These are phyloP conservation scores for Stenogyne calaminthoides DNA, from an alignment of 305 asterid species.

Conservation along the genomic window DNA sequence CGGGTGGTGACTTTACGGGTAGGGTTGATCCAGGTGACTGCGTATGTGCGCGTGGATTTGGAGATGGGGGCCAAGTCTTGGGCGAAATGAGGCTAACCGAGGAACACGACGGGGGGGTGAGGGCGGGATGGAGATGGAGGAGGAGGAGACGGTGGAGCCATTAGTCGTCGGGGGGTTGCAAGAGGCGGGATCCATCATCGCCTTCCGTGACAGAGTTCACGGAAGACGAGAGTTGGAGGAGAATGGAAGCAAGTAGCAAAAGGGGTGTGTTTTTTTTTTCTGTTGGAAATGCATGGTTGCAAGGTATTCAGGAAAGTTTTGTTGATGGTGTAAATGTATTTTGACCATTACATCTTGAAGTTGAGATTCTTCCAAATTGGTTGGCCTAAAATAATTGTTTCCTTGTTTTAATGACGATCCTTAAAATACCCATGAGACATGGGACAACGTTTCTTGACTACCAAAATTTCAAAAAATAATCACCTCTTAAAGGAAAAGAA, in stretches of 20 bases:
- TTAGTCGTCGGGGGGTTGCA: conserved; percentile 36
- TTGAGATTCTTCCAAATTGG: conserved; percentile 26
- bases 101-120: conserved; percentile 40
- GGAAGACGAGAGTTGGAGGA: conserved; percentile 20
- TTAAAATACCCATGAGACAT: neutral
- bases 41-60: conserved; percentile 61
- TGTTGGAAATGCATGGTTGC: conserved; percentile 38
- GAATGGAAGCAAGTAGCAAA: conserved; percentile 14
- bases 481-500: no score
- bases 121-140: conserved; percentile 36
- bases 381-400: conserved; percentile 24
- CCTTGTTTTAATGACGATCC: conserved; percentile 22
- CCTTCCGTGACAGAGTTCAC: conserved; percentile 33
- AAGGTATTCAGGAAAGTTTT: conserved; percentile 27
- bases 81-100: conserved; percentile 65
- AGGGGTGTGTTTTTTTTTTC: conserved; percentile 24
- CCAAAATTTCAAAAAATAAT: neutral
- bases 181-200: conserved; percentile 45
- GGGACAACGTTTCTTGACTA: neutral
- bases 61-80: conserved; percentile 57
- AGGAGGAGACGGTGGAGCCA: conserved; percentile 46
- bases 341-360: conserved; percentile 39
- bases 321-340: conserved; percentile 30
- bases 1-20: conserved; percentile 48
- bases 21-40: conserved; percentile 57